Base-by-base conservation (phyloP, 176 grass and related monocot genomes). In the Tuctoria greenei region DNA sequence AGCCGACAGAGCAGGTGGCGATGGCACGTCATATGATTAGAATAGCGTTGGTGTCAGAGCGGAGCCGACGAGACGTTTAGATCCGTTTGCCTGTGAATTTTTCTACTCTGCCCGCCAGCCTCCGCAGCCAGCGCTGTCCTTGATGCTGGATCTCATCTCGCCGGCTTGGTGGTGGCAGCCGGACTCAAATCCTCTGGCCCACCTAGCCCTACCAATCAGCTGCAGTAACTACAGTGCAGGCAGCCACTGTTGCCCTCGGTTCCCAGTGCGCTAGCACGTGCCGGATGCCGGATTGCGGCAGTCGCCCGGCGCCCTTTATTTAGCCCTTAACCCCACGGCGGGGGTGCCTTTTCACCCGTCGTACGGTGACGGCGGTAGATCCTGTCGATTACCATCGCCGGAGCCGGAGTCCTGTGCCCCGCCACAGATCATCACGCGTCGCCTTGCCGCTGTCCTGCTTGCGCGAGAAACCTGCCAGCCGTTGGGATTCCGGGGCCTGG, bases 41-140 rank as follows among this genome's bases (percentile, higher is more conserved):
- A 84, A 70, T 58, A 84, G 37, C 21, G 16, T 6, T 50, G 81
- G 86, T 74, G 86, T 83, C 81, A 75, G 81, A 7, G 42, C 42
- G 18, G 6, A 52, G 23, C 4, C 10, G 56, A 59, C 1, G 41
- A 67, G 61, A 40, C 38, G n/a, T 9, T 11, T 68, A 27, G 75
- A 84, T 80, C 64, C 56, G 76, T 71, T 3, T 55, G 11, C 20
- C 37, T 42, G 71, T 44, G 5, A 11, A 4, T 6, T 73, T 67
- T 37, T 72, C 31, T 31, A 39, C 8, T 8, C 14, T 59, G 24
- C 2, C 16, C 72, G 54, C 52, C 74, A 67, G 79, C 67, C 60
- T 41, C 39, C 6, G 15, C 52, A 36, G 50, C 43, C 52, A 36
- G 50, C 43, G 63, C 54, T 64, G 75, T 74, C 75, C 25, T 64